Conservation (phyloP, 2,329 filamentous ascomycete species). For the Cladobotryum mycophilum region DNA sequence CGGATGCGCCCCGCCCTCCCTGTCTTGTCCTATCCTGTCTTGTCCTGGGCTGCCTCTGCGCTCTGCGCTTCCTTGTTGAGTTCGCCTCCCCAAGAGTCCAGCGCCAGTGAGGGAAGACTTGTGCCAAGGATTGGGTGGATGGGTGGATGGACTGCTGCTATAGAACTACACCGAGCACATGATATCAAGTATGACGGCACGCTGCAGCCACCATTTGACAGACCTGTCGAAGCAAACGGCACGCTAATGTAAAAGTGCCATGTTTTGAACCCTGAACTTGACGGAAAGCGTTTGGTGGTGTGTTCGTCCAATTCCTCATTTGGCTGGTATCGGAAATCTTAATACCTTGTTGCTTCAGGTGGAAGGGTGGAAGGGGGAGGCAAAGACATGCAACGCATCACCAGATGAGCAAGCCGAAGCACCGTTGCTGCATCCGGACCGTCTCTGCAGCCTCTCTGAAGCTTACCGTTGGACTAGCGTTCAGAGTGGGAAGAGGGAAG, state of each 20-base stretch:
- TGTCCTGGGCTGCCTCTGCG: too few relatives aligned
- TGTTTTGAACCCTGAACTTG: conserved; percentile 2
- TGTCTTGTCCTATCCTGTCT: neutral
- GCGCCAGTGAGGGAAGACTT: neutral
- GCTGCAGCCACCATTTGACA: conserved; percentile 13
- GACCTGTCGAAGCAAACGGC: conserved; percentile 8
- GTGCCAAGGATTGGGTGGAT: too few relatives aligned
- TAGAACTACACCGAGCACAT: neutral
- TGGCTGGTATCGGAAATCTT: conserved; percentile 3
- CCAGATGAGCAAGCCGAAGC: conserved; percentile 9
- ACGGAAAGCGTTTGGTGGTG: conserved; percentile 8
- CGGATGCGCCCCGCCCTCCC: neutral
- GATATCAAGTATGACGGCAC: conserved; percentile 12
- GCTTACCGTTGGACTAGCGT: neutral
- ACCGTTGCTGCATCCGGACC: conserved; percentile 9
- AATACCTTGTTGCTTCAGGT: neutral
- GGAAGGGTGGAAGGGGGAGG: neutral
- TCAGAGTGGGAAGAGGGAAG: too few relatives aligned
- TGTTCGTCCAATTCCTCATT: conserved; percentile 4
- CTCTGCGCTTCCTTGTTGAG: too few relatives aligned
- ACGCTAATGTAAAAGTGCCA: conserved; percentile 10
- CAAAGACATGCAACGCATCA: conserved; percentile 7
- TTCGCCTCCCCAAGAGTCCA: too few relatives aligned
- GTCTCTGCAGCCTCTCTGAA: neutral
- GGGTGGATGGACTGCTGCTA: neutral